Conservation (phyloP, 495 filamentous ascomycete genomes). For the Penicillium samsonianum region DNA sequence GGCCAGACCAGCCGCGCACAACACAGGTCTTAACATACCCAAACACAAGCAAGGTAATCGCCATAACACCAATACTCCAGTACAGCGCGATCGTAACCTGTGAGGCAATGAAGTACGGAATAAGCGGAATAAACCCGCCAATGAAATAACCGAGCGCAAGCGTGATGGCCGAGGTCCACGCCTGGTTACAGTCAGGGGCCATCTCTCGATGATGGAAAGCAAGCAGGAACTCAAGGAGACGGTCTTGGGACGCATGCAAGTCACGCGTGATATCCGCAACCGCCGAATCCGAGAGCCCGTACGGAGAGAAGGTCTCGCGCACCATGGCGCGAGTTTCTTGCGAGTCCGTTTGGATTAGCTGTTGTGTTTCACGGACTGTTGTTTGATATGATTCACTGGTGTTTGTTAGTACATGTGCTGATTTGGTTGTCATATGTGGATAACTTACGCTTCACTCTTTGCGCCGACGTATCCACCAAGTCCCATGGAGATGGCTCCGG, state of each 20-base stretch:
- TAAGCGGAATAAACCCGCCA: constrained; percentile 69
- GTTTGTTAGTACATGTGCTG: constrained; percentile 2
- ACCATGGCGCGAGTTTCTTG: constrained; percentile 45
- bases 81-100: constrained; percentile 60
- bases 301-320: constrained; percentile 51
- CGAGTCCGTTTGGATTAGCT: constrained; percentile 41
- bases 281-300: constrained; percentile 46
- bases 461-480: constrained; percentile 64
- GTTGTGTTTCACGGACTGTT: constrained; percentile 46
- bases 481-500: constrained; percentile 59
- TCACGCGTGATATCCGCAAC: constrained; percentile 47
- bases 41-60: constrained; percentile 66
- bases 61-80: constrained; percentile 69
- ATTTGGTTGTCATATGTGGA: constrained; percentile 7
- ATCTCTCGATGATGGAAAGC: constrained; percentile 56
- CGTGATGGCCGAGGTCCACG: constrained; percentile 59
- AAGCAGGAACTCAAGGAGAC: constrained; percentile 58
- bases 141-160: constrained; percentile 73
- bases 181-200: constrained; percentile 52
- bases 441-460: constrained; percentile 64
- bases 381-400: constrained; percentile 50
- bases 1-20: constrained; percentile 41
- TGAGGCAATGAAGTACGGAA: constrained; percentile 70
- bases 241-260: constrained; percentile 47
- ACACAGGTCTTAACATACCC: constrained; percentile 70